Evolutionary conservation across 345 rosid species (phyloP), one percentile per base, ranked within the genome.

Genomic region (Leavenworthia alabamica): DNA sequence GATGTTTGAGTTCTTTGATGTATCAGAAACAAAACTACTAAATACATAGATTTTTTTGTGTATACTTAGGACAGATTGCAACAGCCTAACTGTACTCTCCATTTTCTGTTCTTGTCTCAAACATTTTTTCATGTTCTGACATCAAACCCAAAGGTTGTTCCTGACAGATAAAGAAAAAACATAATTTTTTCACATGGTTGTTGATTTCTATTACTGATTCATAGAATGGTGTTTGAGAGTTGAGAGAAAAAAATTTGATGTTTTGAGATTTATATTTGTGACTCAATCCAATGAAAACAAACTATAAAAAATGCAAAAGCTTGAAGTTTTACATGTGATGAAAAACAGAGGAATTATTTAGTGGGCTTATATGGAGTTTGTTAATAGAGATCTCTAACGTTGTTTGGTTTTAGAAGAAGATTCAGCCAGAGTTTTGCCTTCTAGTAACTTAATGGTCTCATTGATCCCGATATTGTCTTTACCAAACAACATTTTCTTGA

Each of bases 41-140:
- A n/a, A n/a, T 55, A 70, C 68, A 70, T 60, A 69, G 73, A 45
- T 53, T 69, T 50, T 56, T 49, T 12, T 68, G 67, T 69, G 48
- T 44, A 68, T 68, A 69, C 56, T 33, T 68, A 59, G 72, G 40
- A 43, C 47, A 43, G 73, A 51, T 68, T 42, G 66, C 45, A 58
- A 40, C 66, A 62, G 43, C 24, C 35, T 24, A 27, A 60, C 44
- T 20, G 28, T 16, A 24, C 31, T 16, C 19, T 31, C 54, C 24
- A 42, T 10, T 42, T 51, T 15, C 33, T 32, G 23, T 68, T 33
- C 45, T 9, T 50, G 28, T 39, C 50, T 40, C 23, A 16, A 41
- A 22, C 32, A 9, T 7, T 23, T 37, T 42, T 26, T 35, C 49
- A 36, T 49, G 43, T 49, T 40, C 44, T 68, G 22, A 48, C 37